Conservation (phyloP, 148 eudicot genomes). For the Chenopodium quinoa region DNA sequence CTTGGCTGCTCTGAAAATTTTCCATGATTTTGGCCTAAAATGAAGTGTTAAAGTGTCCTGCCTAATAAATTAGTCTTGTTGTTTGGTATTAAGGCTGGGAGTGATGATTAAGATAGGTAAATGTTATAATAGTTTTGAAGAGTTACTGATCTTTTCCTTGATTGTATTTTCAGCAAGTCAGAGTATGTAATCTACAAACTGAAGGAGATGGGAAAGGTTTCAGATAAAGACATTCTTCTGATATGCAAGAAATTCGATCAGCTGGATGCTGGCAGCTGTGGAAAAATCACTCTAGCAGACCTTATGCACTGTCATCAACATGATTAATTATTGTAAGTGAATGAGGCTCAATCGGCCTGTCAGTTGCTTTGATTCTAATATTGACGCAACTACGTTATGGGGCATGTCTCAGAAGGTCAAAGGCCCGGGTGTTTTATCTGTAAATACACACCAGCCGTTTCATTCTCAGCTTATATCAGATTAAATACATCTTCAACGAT, state of each 20-base stretch:
- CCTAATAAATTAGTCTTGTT: background rate
- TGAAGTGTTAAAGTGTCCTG: no score
- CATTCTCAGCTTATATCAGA: background rate
- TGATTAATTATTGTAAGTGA: background rate
- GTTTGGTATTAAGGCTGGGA: background rate
- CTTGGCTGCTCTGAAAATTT: no score
- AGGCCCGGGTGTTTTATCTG: background rate
- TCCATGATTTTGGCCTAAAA: no score
- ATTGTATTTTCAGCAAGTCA: slow-evolving; percentile 63
- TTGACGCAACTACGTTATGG: background rate
- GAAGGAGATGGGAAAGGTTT: slow-evolving; percentile 85
- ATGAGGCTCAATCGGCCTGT: background rate
- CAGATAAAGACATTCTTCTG: slow-evolving; percentile 76
- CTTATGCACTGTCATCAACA: slow-evolving; percentile 56
- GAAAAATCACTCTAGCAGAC: slow-evolving; percentile 87
- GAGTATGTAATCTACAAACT: slow-evolving; percentile 98
- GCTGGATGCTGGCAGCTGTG: slow-evolving; percentile 69
- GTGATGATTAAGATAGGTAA: background rate
- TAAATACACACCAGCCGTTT: slow-evolving; percentile 10
- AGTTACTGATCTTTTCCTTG: background rate
- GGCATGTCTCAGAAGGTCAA: background rate
- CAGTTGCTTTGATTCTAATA: background rate
- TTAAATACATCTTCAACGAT: background rate
- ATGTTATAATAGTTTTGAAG: background rate
- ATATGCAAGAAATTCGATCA: slow-evolving; percentile 80